A percentile compares a stretch with the other conserved stretches of the same genome.
Conservation (phyloP, 108 stramenopile genomes). For the Asterionellopsis glacialis region DNA sequence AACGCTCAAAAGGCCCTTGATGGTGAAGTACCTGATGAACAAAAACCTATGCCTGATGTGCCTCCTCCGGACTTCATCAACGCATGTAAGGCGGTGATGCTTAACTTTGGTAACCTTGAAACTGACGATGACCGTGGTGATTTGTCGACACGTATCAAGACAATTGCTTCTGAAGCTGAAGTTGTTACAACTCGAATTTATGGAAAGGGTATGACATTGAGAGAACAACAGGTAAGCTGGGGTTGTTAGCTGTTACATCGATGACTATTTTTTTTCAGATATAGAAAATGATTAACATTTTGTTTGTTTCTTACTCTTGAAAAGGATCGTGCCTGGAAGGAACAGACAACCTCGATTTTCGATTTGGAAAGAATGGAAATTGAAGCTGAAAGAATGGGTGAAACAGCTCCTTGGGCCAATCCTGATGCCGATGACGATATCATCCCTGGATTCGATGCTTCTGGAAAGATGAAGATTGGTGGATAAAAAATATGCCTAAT, state of each 20-base stretch:
- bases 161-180: conserved; percentile 81
- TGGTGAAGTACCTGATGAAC: conserved; percentile 74
- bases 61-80: conserved; percentile 88
- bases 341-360: conserved; percentile 85
- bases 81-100: conserved; percentile 81
- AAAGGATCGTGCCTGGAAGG: conserved; percentile 80
- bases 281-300: not conserved
- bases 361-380: conserved; percentile 86
- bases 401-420: conserved; percentile 81
- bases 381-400: conserved; percentile 74
- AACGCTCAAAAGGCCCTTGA: conserved; percentile 79
- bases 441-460: conserved; percentile 71
- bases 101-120: conserved; percentile 84
- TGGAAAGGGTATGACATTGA: conserved; percentile 79
- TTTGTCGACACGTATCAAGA: conserved; percentile 68
- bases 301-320: not conserved
- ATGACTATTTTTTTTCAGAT: not conserved
- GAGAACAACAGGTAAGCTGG: conserved; percentile 73
- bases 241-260: not conserved
- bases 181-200: conserved; percentile 86
- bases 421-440: conserved; percentile 63
- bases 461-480: conserved; percentile 81
- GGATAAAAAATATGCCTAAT: conserved; percentile 15
- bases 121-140: conserved; percentile 70
- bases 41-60: conserved; percentile 83